phyloP scores from a whole-genome alignment of 2,329 filamentous ascomycete genomes.

The Diaporthe helianthi region DNA sequence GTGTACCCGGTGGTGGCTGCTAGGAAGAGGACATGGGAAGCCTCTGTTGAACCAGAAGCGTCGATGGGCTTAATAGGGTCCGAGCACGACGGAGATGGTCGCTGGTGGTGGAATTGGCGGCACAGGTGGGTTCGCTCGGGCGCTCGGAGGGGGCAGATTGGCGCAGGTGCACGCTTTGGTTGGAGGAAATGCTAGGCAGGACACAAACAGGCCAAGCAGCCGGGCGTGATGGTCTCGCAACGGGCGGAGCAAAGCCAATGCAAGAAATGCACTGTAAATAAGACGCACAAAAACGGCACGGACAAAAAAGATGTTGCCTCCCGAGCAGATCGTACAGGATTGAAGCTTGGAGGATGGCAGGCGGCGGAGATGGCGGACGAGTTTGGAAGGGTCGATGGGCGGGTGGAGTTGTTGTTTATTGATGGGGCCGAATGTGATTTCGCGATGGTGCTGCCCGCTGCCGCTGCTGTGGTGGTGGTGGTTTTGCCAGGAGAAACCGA shows the following conservation, averaged over 20 bases:
- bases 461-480: too few species aligned
- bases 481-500: not conserved
- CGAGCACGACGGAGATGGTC: slow-evolving; percentile 26
- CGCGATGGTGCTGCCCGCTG: slow-evolving; percentile 14
- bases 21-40: slow-evolving; percentile 32
- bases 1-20: slow-evolving; percentile 31
- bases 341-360: slow-evolving; percentile 39
- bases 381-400: not conserved
- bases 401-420: slow-evolving; percentile 32
- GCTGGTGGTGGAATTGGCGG: slow-evolving; percentile 22
- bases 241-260: slow-evolving; percentile 22
- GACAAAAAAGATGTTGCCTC: slow-evolving; percentile 34
- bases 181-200: slow-evolving; percentile 29
- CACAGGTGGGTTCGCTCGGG: slow-evolving; percentile 10
- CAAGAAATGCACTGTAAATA: slow-evolving; percentile 29
- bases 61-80: slow-evolving; percentile 17
- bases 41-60: slow-evolving; percentile 22
- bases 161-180: slow-evolving; percentile 30
- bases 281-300: slow-evolving; percentile 32
- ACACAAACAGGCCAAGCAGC: slow-evolving; percentile 30
- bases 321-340: slow-evolving; percentile 33
- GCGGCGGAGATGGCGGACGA: not conserved
- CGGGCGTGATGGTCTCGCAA: slow-evolving; percentile 28
- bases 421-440: slow-evolving; percentile 26
- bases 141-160: slow-evolving; percentile 23